These are phyloP conservation scores for Nemania abortiva DNA, from an alignment of 2,329 filamentous ascomycete species.

Conservation along the genomic window DNA sequence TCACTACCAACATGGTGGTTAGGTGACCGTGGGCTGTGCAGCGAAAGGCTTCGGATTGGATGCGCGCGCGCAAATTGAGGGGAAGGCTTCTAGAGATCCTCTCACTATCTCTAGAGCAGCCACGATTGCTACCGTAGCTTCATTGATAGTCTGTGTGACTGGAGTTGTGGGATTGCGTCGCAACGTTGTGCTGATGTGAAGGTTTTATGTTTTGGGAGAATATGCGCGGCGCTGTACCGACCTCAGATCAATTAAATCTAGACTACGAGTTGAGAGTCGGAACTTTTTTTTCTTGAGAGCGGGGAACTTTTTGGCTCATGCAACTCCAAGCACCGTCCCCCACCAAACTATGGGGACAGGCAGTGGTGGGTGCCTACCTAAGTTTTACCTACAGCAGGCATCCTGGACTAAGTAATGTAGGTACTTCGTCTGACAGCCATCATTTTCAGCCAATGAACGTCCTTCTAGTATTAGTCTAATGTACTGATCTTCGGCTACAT, in stretches of 20 bases:
- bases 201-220: slow-evolving; percentile 8
- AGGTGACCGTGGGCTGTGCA: slow-evolving; percentile 27
- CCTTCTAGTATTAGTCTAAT: background rate
- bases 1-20: slow-evolving; percentile 51
- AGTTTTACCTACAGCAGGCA: background rate
- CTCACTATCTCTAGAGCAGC: slow-evolving; percentile 82
- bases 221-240: slow-evolving; percentile 29
- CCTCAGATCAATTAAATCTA: slow-evolving; percentile 14
- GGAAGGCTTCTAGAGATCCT: slow-evolving; percentile 78
- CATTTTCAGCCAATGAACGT: background rate
- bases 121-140: slow-evolving; percentile 75
- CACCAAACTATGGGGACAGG: slow-evolving; percentile 30
- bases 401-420: background rate
- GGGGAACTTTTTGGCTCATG: slow-evolving; percentile 43
- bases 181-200: slow-evolving; percentile 8
- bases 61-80: slow-evolving; percentile 37
- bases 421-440: background rate
- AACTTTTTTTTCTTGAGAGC: slow-evolving; percentile 46
- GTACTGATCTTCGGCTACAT: background rate
- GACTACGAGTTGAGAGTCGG: slow-evolving; percentile 9
- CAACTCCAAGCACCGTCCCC: slow-evolving; percentile 32
- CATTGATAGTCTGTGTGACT: slow-evolving; percentile 61
- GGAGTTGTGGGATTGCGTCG: slow-evolving; percentile 12
- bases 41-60: slow-evolving; percentile 31
- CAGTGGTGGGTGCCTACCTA: background rate